Percentiles rank a stretch among this genome's conserved stretches.
phyloP scores from a whole-genome alignment of 2,329 filamentous ascomycete genomes.

The Aspergillus fijiensis region DNA sequence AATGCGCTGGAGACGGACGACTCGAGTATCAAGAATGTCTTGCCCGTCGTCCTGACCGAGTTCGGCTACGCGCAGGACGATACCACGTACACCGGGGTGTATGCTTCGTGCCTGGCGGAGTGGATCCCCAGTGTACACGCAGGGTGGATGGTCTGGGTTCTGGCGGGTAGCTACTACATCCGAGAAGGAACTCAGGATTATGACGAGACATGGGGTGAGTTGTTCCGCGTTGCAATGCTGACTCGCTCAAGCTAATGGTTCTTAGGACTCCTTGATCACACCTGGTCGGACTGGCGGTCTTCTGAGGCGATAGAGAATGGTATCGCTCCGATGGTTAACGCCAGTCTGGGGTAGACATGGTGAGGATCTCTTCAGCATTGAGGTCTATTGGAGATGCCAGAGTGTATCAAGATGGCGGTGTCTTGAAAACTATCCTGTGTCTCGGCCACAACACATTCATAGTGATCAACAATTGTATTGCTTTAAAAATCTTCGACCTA shows the following conservation, averaged over 20 bases:
- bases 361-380: not conserved
- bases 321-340: slow-evolving; percentile 11
- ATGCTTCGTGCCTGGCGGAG: slow-evolving; percentile 53
- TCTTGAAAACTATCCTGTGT: no score
- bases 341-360: not conserved
- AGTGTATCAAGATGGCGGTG: no score
- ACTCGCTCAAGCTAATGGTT: not conserved
- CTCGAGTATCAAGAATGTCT: slow-evolving; percentile 34
- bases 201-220: slow-evolving; percentile 55
- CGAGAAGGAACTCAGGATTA: slow-evolving; percentile 54
- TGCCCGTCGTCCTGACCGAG: slow-evolving; percentile 45
- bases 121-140: slow-evolving; percentile 52
- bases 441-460: no score
- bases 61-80: slow-evolving; percentile 53
- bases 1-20: slow-evolving; percentile 39
- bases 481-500: no score
- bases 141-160: slow-evolving; percentile 60
- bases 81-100: slow-evolving; percentile 49
- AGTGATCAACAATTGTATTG: no score
- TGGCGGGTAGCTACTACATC: slow-evolving; percentile 61
- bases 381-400: no score
- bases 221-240: not conserved
- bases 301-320: slow-evolving; percentile 18
- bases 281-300: slow-evolving; percentile 55
- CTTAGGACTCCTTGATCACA: slow-evolving; percentile 52